Base-by-base conservation (phyloP, 768 basidiomycete species). In the Suillus spraguei region DNA sequence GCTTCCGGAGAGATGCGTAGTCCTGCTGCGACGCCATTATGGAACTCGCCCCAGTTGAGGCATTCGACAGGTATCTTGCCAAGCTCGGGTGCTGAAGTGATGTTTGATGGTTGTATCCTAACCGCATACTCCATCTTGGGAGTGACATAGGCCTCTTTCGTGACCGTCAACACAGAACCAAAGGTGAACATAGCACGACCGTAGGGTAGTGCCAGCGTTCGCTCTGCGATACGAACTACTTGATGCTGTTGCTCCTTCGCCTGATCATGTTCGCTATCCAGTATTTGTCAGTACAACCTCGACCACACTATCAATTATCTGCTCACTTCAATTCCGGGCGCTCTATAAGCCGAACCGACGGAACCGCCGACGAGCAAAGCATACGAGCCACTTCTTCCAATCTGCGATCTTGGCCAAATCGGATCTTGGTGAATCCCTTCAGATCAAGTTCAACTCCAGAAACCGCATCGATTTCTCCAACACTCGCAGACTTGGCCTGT, bases 11-110 rank as follows among this genome's bases (percentile, higher is more conserved):
- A 87, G 58, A 98, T 87, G 8, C 93, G 88, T 50, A 99, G 76
- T 3, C 91, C 97, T 5, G 94, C 92, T 9, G 95, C 94, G 0
- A 97, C 97, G 11, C 97, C 97, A 66, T 97, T 95, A 76, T 99
- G 95, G 76, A 99, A 99, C 64, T 96, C 92, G n/a, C 93, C 95
- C 97, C 97, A 99, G 59, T 82, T 85, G 6, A 86, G 76, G 36
- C 88, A 89, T 49, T 98, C 96, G 1, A 77, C 68, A 0, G 84
- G 80, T 63, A 95, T 84, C 72, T 93, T 91, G 22, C 88, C 88
- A n/a, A 80, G 71, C 63, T 94, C 92, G 0, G 89, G 87, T 17
- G 83, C 74, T 38, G 89, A 82, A 10, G 82, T 79, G 42, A 87
- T 74, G 69, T 91, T 92, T 60, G 87, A 78, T 5, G 93, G 94